Percentiles rank a stretch among this genome's conserved stretches.
These are phyloP conservation scores for Wickerhamia fluorescens DNA, from an alignment of 805 yeast genomes.

Conservation along the genomic window DNA sequence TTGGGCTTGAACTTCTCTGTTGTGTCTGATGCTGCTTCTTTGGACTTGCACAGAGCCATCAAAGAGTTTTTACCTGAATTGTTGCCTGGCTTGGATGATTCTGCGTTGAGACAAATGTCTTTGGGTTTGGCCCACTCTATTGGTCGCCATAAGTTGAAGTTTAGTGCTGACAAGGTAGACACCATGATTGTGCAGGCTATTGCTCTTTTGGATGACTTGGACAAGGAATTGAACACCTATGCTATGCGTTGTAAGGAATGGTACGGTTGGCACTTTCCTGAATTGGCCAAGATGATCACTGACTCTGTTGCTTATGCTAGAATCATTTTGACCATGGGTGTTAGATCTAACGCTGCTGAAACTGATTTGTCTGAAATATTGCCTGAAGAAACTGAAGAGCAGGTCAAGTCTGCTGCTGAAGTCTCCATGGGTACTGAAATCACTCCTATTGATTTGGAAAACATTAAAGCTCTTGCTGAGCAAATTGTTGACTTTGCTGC, in stretches of 20 bases:
- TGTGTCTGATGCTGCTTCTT: slow-evolving; percentile 89
- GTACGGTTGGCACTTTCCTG: slow-evolving; percentile 99
- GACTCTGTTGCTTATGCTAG: slow-evolving; percentile 97
- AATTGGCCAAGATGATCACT: slow-evolving; percentile 91
- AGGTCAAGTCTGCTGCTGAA: slow-evolving; percentile 93
- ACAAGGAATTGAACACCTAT: slow-evolving; percentile 94
- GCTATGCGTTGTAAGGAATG: slow-evolving; percentile 99
- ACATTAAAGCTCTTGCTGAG: slow-evolving; percentile 86
- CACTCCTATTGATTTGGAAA: slow-evolving; percentile 80
- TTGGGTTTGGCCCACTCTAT: slow-evolving; percentile 97
- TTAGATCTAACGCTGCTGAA: slow-evolving; percentile 83
- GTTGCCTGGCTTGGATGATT: slow-evolving; percentile 85
- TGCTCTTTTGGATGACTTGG: slow-evolving; percentile 92
- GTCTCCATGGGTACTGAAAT: slow-evolving; percentile 99
- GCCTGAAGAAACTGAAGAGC: slow-evolving; percentile 42
- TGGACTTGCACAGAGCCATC: slow-evolving; percentile 92
- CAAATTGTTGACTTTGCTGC: slow-evolving; percentile 95
- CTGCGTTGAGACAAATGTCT: slow-evolving; percentile 87
- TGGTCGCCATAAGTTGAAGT: slow-evolving; percentile 96
- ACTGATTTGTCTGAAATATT: slow-evolving; percentile 62
- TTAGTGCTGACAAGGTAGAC: slow-evolving; percentile 97
- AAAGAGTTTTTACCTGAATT: slow-evolving; percentile 91
- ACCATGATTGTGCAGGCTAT: slow-evolving; percentile 99
- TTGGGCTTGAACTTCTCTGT: slow-evolving; percentile 81
- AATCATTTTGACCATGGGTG: slow-evolving; percentile 88